Base-by-base conservation (phyloP, 2,329 filamentous ascomycete species). In the Cytospora chrysosperma region DNA sequence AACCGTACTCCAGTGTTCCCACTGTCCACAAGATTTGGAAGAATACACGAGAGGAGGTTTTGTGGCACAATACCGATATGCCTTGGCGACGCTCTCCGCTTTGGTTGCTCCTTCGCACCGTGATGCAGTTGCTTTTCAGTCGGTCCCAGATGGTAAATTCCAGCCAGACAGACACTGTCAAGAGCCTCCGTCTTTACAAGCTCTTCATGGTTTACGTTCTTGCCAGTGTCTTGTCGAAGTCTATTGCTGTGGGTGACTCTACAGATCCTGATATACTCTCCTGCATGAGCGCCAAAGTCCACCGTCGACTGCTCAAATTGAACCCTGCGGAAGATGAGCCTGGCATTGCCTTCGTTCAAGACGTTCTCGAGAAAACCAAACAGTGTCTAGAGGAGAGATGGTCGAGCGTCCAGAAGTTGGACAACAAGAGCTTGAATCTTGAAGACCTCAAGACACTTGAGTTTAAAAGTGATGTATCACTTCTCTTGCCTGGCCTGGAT, bases 31-130 rank as follows among this genome's bases (percentile, higher is more conserved):
- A 74, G 0, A 75, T 87, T n/a, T 72, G 66, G 51, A 88, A 87
- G 63, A 74, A 81, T 32, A 82, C 81, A 0, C 79, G 82, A 2
- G 83, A 87, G 47, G 84, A 87, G 17, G 77, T 85, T 1, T 62
- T 82, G 12, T 85, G 76, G 74, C 64, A 68, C 2, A 54, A 63
- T 1, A 55, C 57, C 13, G 4, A 4, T 6, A 51, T 53, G 26
- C 63, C 68, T 4, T 69, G 66, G 68, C 59, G 61, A 4, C 56
- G 68, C 24, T 69, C 64, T 9, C 62, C 66, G 2, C 43, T 62
- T 9, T 69, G 64, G 65, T 49, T 69, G 2, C 61, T 69, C 19
- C 12, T 63, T 4, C 58, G 68, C 0, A 64, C 68, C 8, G 49
- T 60, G 4, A 49, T 69, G 55, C 67, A 69, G 55, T 37, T 63